phyloP scores from a whole-genome alignment of 306 rosid genomes.

The Macrotyloma uniflorum region DNA sequence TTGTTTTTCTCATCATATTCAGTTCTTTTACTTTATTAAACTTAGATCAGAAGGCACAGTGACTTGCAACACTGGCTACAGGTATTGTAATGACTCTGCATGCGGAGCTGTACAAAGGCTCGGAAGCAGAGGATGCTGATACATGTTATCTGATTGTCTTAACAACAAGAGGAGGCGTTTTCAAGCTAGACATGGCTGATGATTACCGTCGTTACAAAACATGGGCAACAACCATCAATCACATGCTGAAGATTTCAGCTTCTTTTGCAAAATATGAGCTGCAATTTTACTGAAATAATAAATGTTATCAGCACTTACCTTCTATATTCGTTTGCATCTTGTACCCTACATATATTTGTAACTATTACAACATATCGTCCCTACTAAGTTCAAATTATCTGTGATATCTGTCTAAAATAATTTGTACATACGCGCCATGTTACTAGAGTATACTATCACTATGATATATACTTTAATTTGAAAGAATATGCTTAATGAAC shows the following conservation, averaged over 20 bases:
- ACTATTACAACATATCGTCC: conserved; percentile 13
- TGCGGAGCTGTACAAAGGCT: conserved; percentile 74
- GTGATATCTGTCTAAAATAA: not conserved
- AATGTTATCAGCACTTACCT: not conserved
- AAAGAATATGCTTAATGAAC: not conserved
- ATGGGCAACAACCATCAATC: conserved; percentile 78
- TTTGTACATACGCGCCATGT: conserved; percentile 11
- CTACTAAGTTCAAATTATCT: conserved; percentile 10
- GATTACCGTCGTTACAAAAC: conserved; percentile 70
- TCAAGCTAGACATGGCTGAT: conserved; percentile 89
- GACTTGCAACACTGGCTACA: conserved; percentile 16
- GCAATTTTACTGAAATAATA: conserved; percentile 40
- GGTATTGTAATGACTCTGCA: conserved; percentile 65
- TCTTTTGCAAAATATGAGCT: conserved; percentile 64
- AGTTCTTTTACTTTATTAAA: not conserved
- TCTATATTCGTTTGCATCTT: conserved; percentile 22
- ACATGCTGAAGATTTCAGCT: conserved; percentile 71
- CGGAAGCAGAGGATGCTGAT: conserved; percentile 56
- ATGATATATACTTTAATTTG: not conserved
- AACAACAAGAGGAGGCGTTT: conserved; percentile 69
- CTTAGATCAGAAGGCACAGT: not conserved
- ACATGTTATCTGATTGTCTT: conserved; percentile 80
- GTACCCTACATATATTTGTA: conserved; percentile 28
- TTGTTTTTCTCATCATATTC: not conserved
- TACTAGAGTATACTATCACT: not conserved